phyloP scores from a whole-genome alignment of 306 rosid genomes.

The Gleditsia sinensis region DNA sequence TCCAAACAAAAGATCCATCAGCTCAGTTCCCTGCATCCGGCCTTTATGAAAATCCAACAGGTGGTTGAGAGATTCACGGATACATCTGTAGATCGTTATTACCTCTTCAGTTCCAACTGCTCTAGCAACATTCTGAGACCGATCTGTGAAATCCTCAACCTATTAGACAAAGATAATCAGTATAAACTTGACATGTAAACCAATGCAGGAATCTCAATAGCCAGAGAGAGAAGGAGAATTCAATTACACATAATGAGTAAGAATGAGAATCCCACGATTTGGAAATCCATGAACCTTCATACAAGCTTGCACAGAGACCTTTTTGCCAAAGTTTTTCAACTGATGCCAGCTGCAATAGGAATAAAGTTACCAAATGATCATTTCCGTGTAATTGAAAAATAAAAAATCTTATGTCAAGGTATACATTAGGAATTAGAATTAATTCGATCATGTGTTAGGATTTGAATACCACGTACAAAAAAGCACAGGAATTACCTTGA shows the following conservation, averaged over 20 bases:
- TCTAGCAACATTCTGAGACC: constrained; percentile 45
- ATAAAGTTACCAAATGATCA: constrained; percentile 26
- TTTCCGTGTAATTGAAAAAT: constrained; percentile 20
- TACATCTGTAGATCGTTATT: constrained; percentile 35
- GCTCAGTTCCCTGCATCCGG: constrained; percentile 30
- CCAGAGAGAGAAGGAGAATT: constrained; percentile 17
- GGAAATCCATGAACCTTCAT: constrained; percentile 48
- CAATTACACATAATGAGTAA: constrained; percentile 43
- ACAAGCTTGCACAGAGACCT: constrained; percentile 44
- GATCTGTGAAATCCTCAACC: constrained; percentile 57
- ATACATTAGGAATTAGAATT: background rate
- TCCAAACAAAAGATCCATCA: constrained; percentile 43
- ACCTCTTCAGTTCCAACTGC: constrained; percentile 40
- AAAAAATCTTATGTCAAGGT: constrained; percentile 6
- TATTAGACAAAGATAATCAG: constrained; percentile 33
- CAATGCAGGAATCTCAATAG: background rate
- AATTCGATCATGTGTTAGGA: background rate
- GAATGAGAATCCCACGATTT: constrained; percentile 34
- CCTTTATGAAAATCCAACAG: constrained; percentile 28
- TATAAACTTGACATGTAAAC: constrained; percentile 13
- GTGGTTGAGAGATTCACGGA: constrained; percentile 35
- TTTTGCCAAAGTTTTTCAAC: constrained; percentile 53
- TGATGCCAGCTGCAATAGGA: constrained; percentile 49
- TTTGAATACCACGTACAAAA: background rate
- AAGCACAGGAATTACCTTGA: constrained; percentile 39